These are phyloP conservation scores for Globisporangium carolinianum DNA, from an alignment of 352 stramenopile genomes.

Conservation along the genomic window DNA sequence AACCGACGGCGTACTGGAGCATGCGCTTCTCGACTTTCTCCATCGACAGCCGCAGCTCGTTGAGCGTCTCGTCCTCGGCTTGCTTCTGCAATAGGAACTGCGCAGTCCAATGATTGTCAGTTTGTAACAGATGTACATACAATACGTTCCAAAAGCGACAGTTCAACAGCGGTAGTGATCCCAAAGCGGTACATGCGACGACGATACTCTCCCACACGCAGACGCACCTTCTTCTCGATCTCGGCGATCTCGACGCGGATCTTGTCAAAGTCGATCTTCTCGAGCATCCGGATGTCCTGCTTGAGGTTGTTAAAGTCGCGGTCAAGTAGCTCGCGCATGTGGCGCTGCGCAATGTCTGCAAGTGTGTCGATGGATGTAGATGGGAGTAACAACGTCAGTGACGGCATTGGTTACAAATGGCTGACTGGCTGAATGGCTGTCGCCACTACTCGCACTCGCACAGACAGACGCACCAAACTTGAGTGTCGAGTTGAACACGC, in stretches of 20 bases:
- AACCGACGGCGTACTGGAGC: constrained; percentile 83
- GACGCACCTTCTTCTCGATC: constrained; percentile 68
- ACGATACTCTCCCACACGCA: neutral
- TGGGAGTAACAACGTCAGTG: no score
- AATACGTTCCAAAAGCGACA: no score
- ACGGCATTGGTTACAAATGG: constrained; percentile 49
- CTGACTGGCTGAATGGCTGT: neutral
- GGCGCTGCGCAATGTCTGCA: constrained; percentile 82
- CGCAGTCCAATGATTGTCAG: no score
- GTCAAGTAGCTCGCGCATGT: constrained; percentile 83
- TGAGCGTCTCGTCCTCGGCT: constrained; percentile 81
- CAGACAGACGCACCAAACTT: constrained; percentile 62
- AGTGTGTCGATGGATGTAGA: no score
- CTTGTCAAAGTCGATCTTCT: constrained; percentile 89
- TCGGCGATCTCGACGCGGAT: constrained; percentile 83
- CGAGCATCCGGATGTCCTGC: constrained; percentile 86
- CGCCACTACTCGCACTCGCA: no score
- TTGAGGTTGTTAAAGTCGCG: constrained; percentile 88
- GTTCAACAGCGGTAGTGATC: neutral
- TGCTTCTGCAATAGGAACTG: constrained; percentile 84
- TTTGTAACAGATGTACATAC: no score
- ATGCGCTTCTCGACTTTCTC: constrained; percentile 88
- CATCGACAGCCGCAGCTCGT: constrained; percentile 82
- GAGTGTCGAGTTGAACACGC: constrained; percentile 85
- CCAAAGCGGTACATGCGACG: neutral